phyloP scores from a whole-genome alignment of 768 basidiomycete species.

The Lentinula boryana region DNA sequence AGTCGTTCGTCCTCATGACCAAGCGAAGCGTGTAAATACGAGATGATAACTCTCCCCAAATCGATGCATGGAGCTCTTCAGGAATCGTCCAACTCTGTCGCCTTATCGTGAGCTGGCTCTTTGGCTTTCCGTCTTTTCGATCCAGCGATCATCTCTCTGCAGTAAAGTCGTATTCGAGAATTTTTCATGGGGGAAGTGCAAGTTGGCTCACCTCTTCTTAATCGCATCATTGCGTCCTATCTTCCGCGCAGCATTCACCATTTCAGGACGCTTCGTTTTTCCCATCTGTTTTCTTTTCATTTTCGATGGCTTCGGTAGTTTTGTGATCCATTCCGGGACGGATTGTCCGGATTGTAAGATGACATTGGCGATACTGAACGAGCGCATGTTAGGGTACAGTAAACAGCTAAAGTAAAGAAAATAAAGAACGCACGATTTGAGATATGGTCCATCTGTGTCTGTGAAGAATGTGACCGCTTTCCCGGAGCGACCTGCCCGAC shows the following conservation, averaged over 20 bases:
- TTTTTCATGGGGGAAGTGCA: background rate
- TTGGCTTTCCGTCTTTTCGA: slow-evolving; percentile 62
- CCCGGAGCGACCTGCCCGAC: slow-evolving; percentile 87
- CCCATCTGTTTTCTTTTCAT: slow-evolving; percentile 83
- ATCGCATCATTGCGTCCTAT: slow-evolving; percentile 67
- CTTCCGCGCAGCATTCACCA: slow-evolving; percentile 62
- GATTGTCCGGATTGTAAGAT: slow-evolving; percentile 85
- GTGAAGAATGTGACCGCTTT: slow-evolving; percentile 96
- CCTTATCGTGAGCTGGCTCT: slow-evolving; percentile 4
- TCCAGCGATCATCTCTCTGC: slow-evolving; percentile 73
- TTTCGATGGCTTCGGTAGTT: slow-evolving; percentile 89
- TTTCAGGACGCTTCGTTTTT: slow-evolving; percentile 73
- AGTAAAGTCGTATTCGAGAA: background rate
- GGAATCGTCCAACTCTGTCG: background rate
- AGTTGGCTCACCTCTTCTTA: slow-evolving; percentile 53
- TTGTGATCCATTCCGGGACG: slow-evolving; percentile 94
- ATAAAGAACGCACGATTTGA: slow-evolving; percentile 65
- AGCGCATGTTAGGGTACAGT: background rate
- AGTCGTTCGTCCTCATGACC: background rate
- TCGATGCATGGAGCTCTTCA: background rate
- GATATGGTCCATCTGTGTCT: slow-evolving; percentile 83
- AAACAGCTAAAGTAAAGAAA: slow-evolving; percentile 1
- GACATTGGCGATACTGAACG: slow-evolving; percentile 86
- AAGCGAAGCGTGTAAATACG: background rate
- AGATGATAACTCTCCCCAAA: background rate